phyloP scores from a whole-genome alignment of 139 green algal genomes.

The Picochlorum sp. region DNA sequence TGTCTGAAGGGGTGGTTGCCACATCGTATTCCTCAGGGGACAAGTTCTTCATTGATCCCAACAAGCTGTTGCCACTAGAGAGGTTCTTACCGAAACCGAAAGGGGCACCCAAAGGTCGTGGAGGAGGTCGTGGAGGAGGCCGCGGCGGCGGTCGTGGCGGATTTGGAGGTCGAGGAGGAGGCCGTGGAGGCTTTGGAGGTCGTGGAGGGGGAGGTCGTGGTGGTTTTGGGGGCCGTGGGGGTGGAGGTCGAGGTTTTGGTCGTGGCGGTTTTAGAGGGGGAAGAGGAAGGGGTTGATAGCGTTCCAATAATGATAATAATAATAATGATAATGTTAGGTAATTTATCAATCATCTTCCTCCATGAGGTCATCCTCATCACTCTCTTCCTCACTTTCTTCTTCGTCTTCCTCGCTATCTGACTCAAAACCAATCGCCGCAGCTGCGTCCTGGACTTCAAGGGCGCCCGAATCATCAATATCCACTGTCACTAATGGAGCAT shows the following conservation, averaged over 20 bases:
- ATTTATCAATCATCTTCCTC: slow-evolving; percentile 8
- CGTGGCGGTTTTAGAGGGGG: slow-evolving; percentile 18
- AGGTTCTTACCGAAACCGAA: slow-evolving; percentile 84
- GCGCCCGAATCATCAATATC: slow-evolving; percentile 4
- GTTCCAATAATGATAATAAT: not conserved
- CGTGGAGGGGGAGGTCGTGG: slow-evolving; percentile 7
- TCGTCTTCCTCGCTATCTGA: not conserved
- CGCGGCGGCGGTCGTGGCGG: slow-evolving; percentile 2
- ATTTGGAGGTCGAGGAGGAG: not conserved
- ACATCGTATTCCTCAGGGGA: slow-evolving; percentile 83
- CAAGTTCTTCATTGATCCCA: slow-evolving; percentile 97
- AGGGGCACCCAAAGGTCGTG: slow-evolving; percentile 30
- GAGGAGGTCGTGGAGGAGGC: slow-evolving; percentile 16
- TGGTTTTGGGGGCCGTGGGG: not conserved
- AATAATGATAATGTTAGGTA: not conserved
- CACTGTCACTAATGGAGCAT: slow-evolving; percentile 3
- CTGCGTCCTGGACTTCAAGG: slow-evolving; percentile 18
- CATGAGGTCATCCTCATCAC: slow-evolving; percentile 7
- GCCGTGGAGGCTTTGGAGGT: slow-evolving; percentile 1
- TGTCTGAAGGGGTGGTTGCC: slow-evolving; percentile 86
- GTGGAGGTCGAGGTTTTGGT: slow-evolving; percentile 10
- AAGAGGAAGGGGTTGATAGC: not conserved
- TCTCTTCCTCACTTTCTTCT: slow-evolving; percentile 2
- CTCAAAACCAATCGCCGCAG: slow-evolving; percentile 3
- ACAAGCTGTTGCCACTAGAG: slow-evolving; percentile 75